phyloP scores from a whole-genome alignment of 2,329 filamentous ascomycete species.

The Colletotrichum sp. region DNA sequence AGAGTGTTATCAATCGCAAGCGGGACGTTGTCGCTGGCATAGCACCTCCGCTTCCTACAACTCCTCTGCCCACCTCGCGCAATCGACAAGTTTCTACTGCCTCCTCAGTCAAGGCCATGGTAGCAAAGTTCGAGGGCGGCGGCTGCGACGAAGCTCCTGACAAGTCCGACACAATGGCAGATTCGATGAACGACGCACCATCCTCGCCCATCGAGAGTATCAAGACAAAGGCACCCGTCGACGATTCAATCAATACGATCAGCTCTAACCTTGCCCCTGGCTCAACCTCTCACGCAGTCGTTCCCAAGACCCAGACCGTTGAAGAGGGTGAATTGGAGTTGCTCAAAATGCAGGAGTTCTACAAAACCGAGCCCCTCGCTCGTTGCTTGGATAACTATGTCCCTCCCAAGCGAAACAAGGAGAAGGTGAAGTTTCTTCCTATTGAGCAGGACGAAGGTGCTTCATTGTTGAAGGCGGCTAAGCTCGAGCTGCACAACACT shows the following conservation, averaged over 20 bases:
- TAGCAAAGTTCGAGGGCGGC: constrained; percentile 8
- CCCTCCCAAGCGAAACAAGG: neutral
- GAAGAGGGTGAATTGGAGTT: constrained; percentile 3
- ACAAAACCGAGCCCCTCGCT: constrained; percentile 1
- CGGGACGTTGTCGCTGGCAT: constrained; percentile 4
- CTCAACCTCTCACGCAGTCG: neutral
- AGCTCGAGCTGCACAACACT: constrained; percentile 7
- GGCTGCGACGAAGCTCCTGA: neutral
- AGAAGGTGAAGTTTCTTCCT: neutral
- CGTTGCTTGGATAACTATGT: constrained; percentile 12
- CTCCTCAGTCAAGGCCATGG: constrained; percentile 20
- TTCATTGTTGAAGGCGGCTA: constrained; percentile 4
- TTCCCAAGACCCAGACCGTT: neutral
- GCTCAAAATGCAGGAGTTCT: constrained; percentile 14
- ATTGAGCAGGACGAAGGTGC: neutral
- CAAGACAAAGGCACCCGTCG: neutral
- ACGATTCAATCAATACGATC: neutral
- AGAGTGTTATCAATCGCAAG: constrained; percentile 1
- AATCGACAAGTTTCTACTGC: neutral
- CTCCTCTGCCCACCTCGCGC: neutral
- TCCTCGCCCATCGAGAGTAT: neutral
- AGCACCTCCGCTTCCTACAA: neutral
- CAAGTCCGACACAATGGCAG: neutral
- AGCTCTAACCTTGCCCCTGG: neutral
- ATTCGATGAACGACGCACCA: neutral